Base-by-base conservation (phyloP, 192 early-diverging fungal species). In the Backusella morwellensis region DNA sequence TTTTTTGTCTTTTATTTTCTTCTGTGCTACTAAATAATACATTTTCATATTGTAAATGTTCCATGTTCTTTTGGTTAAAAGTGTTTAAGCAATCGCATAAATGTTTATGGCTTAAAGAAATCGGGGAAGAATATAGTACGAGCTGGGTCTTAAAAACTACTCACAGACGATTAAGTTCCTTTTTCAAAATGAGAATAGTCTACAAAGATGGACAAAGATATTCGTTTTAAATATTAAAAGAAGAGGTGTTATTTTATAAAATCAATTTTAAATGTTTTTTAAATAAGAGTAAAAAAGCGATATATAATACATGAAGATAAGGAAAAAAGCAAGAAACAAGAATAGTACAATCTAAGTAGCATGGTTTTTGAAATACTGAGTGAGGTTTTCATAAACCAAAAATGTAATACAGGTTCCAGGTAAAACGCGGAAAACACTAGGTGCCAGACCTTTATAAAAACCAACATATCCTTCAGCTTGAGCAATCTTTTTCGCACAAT, bases 331-430 rank as follows among this genome's bases (percentile, higher is more conserved):
- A 54, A n/a, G 11, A 59, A 23, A 59, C 8, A 26, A 26, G 54
- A 23, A 56, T 21, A 12, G 19, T 59, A 59, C 56, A 59, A 59
- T 74, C 36, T 74, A 79, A n/a, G 73, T 54, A 4, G 78, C 73
- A 35, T 79, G 78, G 26, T 40, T 70, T 69, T 79, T 79, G 42
- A 79, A 79, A 21, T 69, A 89, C 4, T 83, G 85, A 12, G 86
- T 85, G 63, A 93, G 82, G 41, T 88, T 92, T 75, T 98, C 97
- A 79, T 99, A 99, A 0, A 97, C 95, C n/a, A 94, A 88, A 89
- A 99, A 99, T 2, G 98, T 99, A 26, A 98, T 90, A 68, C 93
- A 91, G 8, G 97, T 97, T 6, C 97, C 95, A 2, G 98, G 98
- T 35, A 98, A 82, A 0, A 99, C 96, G 12, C 97, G 89, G 11